Conservation (phyloP, 2,329 filamentous ascomycete species). For the Cladophialophora carrionii region DNA sequence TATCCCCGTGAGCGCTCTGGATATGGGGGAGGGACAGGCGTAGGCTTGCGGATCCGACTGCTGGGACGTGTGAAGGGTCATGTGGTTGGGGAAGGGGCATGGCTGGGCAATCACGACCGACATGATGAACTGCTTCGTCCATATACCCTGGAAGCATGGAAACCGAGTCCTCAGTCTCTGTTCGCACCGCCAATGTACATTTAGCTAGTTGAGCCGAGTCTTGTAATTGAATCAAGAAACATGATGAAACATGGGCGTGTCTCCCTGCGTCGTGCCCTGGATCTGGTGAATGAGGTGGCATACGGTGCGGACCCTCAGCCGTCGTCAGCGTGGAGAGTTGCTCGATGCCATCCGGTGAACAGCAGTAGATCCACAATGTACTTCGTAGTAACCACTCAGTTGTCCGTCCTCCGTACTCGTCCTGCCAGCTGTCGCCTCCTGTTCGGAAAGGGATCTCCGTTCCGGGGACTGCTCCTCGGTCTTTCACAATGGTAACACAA, state of each 20-base stretch:
- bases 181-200: conserved; percentile 15
- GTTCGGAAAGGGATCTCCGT: not conserved
- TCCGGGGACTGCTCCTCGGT: not conserved
- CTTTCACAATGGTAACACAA: not conserved
- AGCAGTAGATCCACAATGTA: no score
- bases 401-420: not conserved
- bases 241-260: not conserved
- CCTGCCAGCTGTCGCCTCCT: not conserved
- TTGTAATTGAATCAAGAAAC: conserved; percentile 22
- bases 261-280: conserved; percentile 1
- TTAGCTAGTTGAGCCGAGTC: conserved; percentile 11
- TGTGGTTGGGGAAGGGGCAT: conserved; percentile 5
- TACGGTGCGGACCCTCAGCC: not conserved
- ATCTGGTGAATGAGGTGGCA: not conserved
- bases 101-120: conserved; percentile 8
- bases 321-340: not conserved
- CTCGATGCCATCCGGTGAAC: not conserved
- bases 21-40: not conserved
- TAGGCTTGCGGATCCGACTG: not conserved
- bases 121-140: conserved; percentile 15
- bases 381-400: not conserved
- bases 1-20: not conserved
- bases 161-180: conserved; percentile 14
- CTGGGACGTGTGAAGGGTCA: not conserved
- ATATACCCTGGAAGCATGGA: conserved; percentile 11